phyloP scores from a whole-genome alignment of 2,329 filamentous ascomycete genomes.

The Parascedosporium putredinis region DNA sequence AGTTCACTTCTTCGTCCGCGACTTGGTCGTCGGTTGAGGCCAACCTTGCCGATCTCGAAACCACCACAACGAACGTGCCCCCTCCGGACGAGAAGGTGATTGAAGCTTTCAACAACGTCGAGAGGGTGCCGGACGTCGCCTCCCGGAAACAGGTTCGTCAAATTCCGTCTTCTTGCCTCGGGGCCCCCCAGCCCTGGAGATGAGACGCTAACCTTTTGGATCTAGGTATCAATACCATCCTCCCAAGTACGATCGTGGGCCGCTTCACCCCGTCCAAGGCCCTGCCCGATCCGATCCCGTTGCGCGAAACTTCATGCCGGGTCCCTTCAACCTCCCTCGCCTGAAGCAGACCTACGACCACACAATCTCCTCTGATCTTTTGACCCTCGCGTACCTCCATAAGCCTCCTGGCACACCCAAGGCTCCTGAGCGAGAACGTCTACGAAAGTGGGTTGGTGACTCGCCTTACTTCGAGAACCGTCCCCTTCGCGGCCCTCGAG shows the following conservation, averaged over 20 bases:
- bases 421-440: constrained; percentile 45
- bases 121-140: constrained; percentile 23
- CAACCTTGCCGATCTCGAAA: constrained; percentile 10
- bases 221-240: constrained; percentile 86
- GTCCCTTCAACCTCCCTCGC: constrained; percentile 80
- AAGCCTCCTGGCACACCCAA: constrained; percentile 62
- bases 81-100: constrained; percentile 26
- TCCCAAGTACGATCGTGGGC: constrained; percentile 89
- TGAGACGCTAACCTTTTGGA: constrained; percentile 14
- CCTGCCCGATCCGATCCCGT: constrained; percentile 77
- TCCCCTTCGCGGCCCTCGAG: constrained; percentile 73
- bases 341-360: constrained; percentile 83
- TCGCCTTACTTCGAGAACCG: constrained; percentile 94
- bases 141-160: constrained; percentile 40
- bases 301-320: constrained; percentile 80
- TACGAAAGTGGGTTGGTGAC: constrained; percentile 79
- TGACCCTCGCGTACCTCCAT: constrained; percentile 83
- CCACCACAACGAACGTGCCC: constrained; percentile 16
- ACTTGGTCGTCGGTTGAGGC: constrained; percentile 10
- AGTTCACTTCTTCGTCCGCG: constrained; percentile 17
- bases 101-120: constrained; percentile 30
- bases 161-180: no score
- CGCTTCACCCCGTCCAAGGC: constrained; percentile 84
- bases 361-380: constrained; percentile 76
- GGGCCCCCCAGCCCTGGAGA: no score